These are phyloP conservation scores for Sisymbrium irio DNA, from an alignment of 345 rosid genomes.

Conservation along the genomic window DNA sequence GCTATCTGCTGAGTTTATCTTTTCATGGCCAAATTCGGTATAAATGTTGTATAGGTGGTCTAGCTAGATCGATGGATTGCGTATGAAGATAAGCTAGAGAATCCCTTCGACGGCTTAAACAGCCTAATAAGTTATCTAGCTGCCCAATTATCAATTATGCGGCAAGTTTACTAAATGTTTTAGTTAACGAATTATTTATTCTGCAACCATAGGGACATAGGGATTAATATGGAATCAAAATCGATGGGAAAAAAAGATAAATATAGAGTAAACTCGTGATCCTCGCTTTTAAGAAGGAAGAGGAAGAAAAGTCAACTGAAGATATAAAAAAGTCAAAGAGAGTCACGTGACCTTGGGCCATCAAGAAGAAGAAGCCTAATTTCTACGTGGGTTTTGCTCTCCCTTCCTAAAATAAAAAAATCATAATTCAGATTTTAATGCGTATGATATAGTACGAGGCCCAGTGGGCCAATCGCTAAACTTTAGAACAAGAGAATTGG, in stretches of 20 bases:
- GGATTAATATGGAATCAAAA: too few relatives aligned
- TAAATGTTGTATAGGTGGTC: neutral
- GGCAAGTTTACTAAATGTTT: neutral
- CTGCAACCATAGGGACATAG: neutral
- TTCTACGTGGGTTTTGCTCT: too few relatives aligned
- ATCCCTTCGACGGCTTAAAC: neutral
- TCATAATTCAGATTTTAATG: neutral
- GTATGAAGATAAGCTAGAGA: neutral
- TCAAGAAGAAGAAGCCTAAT: too few relatives aligned
- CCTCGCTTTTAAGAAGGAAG: too few relatives aligned
- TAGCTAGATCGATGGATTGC: neutral
- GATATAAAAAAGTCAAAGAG: too few relatives aligned
- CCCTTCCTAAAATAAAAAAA: too few relatives aligned
- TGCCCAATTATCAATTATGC: too few relatives aligned
- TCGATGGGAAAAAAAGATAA: too few relatives aligned
- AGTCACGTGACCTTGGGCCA: too few relatives aligned
- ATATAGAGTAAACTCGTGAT: too few relatives aligned
- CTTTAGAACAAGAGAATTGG: neutral
- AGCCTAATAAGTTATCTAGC: neutral
- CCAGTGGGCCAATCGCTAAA: neutral
- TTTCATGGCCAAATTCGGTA: neutral
- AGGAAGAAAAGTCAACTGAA: too few relatives aligned
- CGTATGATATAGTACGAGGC: neutral
- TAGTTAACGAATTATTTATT: neutral
- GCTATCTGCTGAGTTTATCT: too few relatives aligned